Evolutionary conservation across 2,329 filamentous ascomycete species (phyloP).

Genomic region (Colletotrichum caudatum): DNA sequence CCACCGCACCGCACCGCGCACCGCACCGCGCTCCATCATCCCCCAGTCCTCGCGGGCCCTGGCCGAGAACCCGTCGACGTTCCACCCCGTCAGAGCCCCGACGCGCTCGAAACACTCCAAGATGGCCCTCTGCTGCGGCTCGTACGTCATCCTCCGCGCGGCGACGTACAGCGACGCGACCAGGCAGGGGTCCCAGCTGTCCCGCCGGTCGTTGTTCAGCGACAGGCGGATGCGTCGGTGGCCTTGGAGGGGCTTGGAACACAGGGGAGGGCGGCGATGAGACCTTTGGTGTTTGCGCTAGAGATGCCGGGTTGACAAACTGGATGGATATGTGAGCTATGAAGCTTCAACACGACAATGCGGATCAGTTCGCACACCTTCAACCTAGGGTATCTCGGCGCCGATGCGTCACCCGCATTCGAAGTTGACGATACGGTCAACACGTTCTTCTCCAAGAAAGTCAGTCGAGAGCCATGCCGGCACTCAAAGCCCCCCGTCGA

Average conservation of each 20-base stretch:
- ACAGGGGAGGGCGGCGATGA: not conserved
- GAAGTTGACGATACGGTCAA: slow-evolving; percentile 51
- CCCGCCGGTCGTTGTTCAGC: too few relatives aligned
- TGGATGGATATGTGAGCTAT: slow-evolving; percentile 2
- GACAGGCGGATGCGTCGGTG: not conserved
- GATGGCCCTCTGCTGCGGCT: too few relatives aligned
- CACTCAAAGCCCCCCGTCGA: slow-evolving; percentile 60
- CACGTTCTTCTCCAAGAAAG: slow-evolving; percentile 62
- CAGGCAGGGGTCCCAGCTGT: too few relatives aligned
- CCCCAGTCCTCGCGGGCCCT: too few relatives aligned
- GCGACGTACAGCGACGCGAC: too few relatives aligned
- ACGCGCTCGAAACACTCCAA: too few relatives aligned
- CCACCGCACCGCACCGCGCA: too few relatives aligned
- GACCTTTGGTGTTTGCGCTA: slow-evolving; percentile 6
- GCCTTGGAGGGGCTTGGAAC: not conserved
- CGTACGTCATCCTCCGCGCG: too few relatives aligned
- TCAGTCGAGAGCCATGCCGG: slow-evolving; percentile 60
- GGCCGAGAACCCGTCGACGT: too few relatives aligned
- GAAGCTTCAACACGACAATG: not conserved
- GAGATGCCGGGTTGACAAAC: slow-evolving; percentile 31
- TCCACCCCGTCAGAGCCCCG: too few relatives aligned
- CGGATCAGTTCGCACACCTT: slow-evolving; percentile 33
- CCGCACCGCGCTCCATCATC: too few relatives aligned
- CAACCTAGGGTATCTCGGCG: slow-evolving; percentile 38
- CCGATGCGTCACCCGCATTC: slow-evolving; percentile 9